Evolutionary conservation across 352 stramenopile species (phyloP).

Genomic region (Globisporangium nunn): DNA sequence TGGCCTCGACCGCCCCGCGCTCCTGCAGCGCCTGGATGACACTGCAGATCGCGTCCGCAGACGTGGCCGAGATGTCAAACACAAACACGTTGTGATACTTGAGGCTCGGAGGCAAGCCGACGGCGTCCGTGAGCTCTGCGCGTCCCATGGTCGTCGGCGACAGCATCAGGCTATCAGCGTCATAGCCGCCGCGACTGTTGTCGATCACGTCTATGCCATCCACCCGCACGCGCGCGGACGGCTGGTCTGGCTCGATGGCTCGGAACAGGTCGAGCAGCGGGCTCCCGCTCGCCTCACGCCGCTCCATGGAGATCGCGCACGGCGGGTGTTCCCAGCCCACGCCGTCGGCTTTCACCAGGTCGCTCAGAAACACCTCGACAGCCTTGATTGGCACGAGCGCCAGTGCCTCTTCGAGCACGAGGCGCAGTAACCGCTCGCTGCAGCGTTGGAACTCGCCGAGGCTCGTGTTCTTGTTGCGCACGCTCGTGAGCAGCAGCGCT

Average conservation of each 20-base stretch:
- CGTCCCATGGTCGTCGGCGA: background rate
- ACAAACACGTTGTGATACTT: slow-evolving; percentile 48
- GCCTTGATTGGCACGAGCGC: slow-evolving; percentile 25
- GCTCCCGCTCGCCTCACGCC: slow-evolving; percentile 2
- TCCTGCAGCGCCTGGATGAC: slow-evolving; percentile 28
- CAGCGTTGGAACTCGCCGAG: slow-evolving; percentile 30
- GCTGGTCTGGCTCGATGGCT: slow-evolving; percentile 17
- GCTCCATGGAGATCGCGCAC: slow-evolving; percentile 24
- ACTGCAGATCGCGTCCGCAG: slow-evolving; percentile 19
- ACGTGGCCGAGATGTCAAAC: slow-evolving; percentile 31
- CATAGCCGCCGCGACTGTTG: slow-evolving; percentile 15
- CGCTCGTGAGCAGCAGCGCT: slow-evolving; percentile 32
- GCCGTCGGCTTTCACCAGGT: slow-evolving; percentile 21
- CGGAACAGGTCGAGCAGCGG: slow-evolving; percentile 24
- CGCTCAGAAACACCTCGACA: slow-evolving; percentile 21
- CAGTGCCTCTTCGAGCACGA: slow-evolving; percentile 52
- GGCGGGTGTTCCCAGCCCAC: slow-evolving; percentile 27
- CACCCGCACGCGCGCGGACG: slow-evolving; percentile 8
- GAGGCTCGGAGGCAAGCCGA: slow-evolving; percentile 18
- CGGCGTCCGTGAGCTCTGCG: slow-evolving; percentile 9
- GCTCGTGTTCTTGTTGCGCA: slow-evolving; percentile 29
- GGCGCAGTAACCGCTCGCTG: slow-evolving; percentile 34
- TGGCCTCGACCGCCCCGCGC: slow-evolving; percentile 30
- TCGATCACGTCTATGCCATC: slow-evolving; percentile 5
- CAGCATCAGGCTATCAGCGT: background rate